Evolutionary conservation across 2,329 filamentous ascomycete genomes (phyloP).

Genomic region (Rhynchosporium graminicola): DNA sequence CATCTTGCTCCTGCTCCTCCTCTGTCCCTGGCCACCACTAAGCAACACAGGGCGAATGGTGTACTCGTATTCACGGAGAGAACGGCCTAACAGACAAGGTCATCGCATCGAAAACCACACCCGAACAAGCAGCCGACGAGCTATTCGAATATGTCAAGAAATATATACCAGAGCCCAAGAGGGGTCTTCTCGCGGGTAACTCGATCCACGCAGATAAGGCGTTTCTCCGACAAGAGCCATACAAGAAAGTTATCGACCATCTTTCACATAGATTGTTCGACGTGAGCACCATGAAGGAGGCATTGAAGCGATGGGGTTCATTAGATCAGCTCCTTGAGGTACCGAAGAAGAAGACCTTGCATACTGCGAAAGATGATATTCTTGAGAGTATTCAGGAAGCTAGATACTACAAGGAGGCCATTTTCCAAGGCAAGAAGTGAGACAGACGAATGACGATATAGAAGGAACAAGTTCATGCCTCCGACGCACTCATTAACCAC

Average conservation of each 20-base stretch:
- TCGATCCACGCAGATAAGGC: conserved; percentile 86
- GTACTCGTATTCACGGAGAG: conserved; percentile 72
- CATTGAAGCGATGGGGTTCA: conserved; percentile 76
- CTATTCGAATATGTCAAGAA: conserved; percentile 78
- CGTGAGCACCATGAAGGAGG: conserved; percentile 91
- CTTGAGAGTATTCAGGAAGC: conserved; percentile 94
- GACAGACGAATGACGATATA: too few species aligned
- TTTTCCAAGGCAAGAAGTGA: conserved; percentile 53
- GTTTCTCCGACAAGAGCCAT: conserved; percentile 77
- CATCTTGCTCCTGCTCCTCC: background rate
- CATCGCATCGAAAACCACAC: conserved; percentile 69
- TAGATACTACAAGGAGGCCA: conserved; percentile 71
- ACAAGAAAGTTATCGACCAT: conserved; percentile 70
- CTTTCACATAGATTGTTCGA: conserved; percentile 91
- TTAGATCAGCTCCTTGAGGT: conserved; percentile 59
- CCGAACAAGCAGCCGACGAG: conserved; percentile 66
- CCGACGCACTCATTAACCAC: background rate
- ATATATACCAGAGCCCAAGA: conserved; percentile 65
- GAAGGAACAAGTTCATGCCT: background rate
- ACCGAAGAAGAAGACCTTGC: conserved; percentile 72
- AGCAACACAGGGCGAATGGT: conserved; percentile 71
- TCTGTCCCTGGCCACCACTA: conserved; percentile 14
- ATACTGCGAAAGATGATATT: conserved; percentile 87
- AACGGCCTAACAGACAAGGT: conserved; percentile 82
- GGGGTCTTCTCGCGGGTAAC: conserved; percentile 83